Evolutionary conservation across 805 yeast species (phyloP), one percentile per base, ranked within the genome.

Genomic region (Suhomyces canberraensis): DNA sequence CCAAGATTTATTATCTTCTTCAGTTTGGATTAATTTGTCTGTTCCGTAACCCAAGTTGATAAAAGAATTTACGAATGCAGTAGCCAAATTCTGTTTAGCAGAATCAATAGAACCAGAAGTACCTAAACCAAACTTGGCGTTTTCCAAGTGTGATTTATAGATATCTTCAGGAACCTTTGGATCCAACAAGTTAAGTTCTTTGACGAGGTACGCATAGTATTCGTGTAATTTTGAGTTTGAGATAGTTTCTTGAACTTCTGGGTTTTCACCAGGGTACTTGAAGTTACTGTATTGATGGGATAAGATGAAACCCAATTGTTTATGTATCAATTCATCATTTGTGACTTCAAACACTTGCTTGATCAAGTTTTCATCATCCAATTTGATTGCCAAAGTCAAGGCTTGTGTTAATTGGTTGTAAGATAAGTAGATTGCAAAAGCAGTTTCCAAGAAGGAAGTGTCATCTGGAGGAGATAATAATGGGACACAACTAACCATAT

Each of bases 401-500:
- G 98, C 98, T 58, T 89, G 95, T 3, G 98, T 81, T 46, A 89
- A 72, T 59, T 84, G 84, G 47, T 78, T 76, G 57, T 87, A 84
- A 25, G 81, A 69, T 46, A 89, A 66, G 62, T 93, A 91, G 48
- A 93, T 87, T 24, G 88, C 70, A 60, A 69, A 93, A 4, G 97
- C 97, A 4, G 96, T 88, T 51, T 84, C 79, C 56, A 93, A 74
- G 57, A 91, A 89, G 4, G 87, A 76, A 26, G 76, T 64, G 57
- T 90, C 97, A 58, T 91, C 97, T 11, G 96, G 96, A 11, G 96
- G 96, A 26, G 97, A 95, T 55, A 93, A 72, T 43, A 90, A 76
- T 16, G 96, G 95, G n/a, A 91, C 97, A 64, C 98, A 93, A 39
- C 95, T 84, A 21, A 87, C 90, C 83, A 93, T 82, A 61, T 93